These are phyloP conservation scores for Amesomyces nigricolor DNA, from an alignment of 2,329 filamentous ascomycete species.

Conservation along the genomic window DNA sequence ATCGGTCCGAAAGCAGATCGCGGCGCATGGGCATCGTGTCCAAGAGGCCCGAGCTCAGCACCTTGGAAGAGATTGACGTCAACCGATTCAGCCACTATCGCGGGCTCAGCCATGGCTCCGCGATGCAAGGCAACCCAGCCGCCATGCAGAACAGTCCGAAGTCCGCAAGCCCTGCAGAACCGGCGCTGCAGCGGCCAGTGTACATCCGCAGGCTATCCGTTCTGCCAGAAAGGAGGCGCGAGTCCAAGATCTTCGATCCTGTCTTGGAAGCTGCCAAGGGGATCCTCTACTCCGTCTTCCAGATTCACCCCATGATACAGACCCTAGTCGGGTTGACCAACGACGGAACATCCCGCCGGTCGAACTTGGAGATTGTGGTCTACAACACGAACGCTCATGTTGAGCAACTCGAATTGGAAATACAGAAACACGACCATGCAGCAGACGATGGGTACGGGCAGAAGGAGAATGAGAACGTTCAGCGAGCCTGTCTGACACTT, in stretches of 20 bases:
- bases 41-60: constrained; percentile 55
- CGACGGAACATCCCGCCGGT: constrained; percentile 55
- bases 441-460: constrained; percentile 44
- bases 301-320: constrained; percentile 63
- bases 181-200: constrained; percentile 51
- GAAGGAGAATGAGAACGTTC: constrained; percentile 58
- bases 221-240: constrained; percentile 56
- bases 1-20: constrained; percentile 50
- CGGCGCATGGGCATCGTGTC: constrained; percentile 61
- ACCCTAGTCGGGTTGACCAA: constrained; percentile 57
- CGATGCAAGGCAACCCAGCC: constrained; percentile 51
- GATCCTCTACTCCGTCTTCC: constrained; percentile 61
- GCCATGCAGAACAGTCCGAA: constrained; percentile 48
- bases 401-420: constrained; percentile 59
- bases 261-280: constrained; percentile 61
- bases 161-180: constrained; percentile 55
- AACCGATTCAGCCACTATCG: constrained; percentile 63
- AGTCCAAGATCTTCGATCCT: constrained; percentile 56
- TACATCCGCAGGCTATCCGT: constrained; percentile 60
- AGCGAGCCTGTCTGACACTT: constrained; percentile 57
- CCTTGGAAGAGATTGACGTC: constrained; percentile 56
- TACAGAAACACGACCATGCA: constrained; percentile 53
- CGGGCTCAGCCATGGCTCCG: constrained; percentile 62
- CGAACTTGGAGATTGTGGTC: constrained; percentile 61
- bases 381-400: constrained; percentile 64